A percentile compares a stretch with the other conserved stretches of the same genome.
Conservation (phyloP, 805 yeast genomes). For the Saturnispora gosingensis region DNA sequence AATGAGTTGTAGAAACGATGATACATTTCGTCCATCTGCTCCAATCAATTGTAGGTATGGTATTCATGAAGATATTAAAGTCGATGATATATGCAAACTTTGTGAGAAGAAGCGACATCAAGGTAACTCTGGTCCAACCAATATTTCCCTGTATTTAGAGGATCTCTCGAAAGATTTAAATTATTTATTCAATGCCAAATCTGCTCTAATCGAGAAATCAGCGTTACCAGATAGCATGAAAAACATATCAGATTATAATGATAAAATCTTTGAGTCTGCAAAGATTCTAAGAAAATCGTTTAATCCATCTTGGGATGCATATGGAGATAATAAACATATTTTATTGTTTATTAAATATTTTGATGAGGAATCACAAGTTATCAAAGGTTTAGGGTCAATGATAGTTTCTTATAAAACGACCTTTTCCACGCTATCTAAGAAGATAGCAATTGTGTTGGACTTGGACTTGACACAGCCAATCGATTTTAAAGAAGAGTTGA, state of each 20-base stretch:
- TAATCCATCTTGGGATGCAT: constrained; percentile 17
- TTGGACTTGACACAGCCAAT: constrained; percentile 29
- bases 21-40: constrained; percentile 55
- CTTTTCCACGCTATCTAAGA: constrained; percentile 33
- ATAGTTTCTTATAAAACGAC: constrained; percentile 40
- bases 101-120: constrained; percentile 27
- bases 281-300: neutral
- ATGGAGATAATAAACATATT: constrained; percentile 21
- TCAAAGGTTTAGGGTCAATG: constrained; percentile 61
- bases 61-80: constrained; percentile 26
- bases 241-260: neutral
- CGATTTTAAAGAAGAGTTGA: constrained; percentile 51
- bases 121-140: constrained; percentile 35
- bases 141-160: constrained; percentile 51
- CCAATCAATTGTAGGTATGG: constrained; percentile 26
- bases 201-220: constrained; percentile 8
- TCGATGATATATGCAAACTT: constrained; percentile 43
- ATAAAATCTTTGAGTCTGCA: constrained; percentile 13
- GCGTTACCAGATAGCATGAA: constrained; percentile 7
- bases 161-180: constrained; percentile 39
- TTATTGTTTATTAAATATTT: constrained; percentile 54
- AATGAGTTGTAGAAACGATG: constrained; percentile 59
- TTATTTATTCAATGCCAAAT: constrained; percentile 22
- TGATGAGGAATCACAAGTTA: constrained; percentile 42
- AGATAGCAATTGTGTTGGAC: constrained; percentile 34